Evolutionary conservation across 2,329 filamentous ascomycete species (phyloP), one percentile per base, ranked within the genome.

Genomic region (Massarina eburnea): DNA sequence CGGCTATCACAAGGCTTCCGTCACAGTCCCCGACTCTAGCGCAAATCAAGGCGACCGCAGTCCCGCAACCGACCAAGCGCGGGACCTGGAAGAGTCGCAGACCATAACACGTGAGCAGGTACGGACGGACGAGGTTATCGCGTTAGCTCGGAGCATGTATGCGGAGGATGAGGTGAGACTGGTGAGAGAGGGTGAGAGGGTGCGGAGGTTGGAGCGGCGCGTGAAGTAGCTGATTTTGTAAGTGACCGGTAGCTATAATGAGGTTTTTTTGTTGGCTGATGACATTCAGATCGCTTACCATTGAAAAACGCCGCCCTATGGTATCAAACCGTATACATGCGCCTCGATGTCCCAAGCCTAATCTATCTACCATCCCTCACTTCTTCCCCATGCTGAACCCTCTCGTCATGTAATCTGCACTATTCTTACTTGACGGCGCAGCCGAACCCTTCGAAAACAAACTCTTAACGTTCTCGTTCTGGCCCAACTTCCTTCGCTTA

Each of bases 401-500:
- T 48, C 76, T 62, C 27, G 71, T 75, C 75, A 79, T 77, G 46
- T 77, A 79, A 53, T 78, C 76, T 27, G 59, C 66, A 46, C 68
- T 76, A 55, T 75, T 76, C 18, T 66, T 70, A 21, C 57, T 44
- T 18, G 49, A 52, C 6, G 66, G 60, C 47, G 66, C 68, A 15
- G 51, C 62, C 34, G 71, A 67, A 17, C 65, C 64, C 9, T 66
- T 68, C 2, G 68, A 72, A 54, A 77, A 79, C 36, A 79, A 51
- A 43, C 72, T 76, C 47, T 71, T 72, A n/a, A 78, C 64, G 40
- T 75, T 77, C 12, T 75, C 70, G 50, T 75, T 77, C 21, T 73
- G 74, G 3, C 79, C 83, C 57, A 90, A 61, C 63, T 88, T 95
- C 49, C 88, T 78, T 55, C 85, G 77, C 73, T 92, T 96, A 55